phyloP scores from a whole-genome alignment of 768 basidiomycete species.

The Mycena latifolia region DNA sequence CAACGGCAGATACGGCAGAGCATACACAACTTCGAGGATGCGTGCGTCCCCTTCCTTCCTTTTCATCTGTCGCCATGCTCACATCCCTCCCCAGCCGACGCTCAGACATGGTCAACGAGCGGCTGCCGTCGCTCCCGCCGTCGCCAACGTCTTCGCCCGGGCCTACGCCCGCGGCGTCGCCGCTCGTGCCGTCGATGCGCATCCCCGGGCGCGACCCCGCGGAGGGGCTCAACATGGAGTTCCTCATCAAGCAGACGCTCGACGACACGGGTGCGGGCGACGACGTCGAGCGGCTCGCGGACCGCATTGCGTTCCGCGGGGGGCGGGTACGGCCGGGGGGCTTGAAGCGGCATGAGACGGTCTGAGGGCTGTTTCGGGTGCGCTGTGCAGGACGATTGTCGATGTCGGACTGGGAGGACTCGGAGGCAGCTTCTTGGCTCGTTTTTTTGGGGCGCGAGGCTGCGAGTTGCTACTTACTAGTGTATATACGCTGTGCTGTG shows the following conservation, averaged over 20 bases:
- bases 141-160: constrained; percentile 56
- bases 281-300: constrained; percentile 72
- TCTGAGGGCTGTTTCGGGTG: constrained; percentile 14
- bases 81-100: constrained; percentile 63
- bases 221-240: constrained; percentile 71
- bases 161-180: constrained; percentile 16
- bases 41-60: constrained; percentile 58
- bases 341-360: constrained; percentile 31
- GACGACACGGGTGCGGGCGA: constrained; percentile 62
- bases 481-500: constrained; percentile 6
- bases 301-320: constrained; percentile 63
- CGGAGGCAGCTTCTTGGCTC: no score
- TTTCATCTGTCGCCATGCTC: neutral
- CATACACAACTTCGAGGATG: constrained; percentile 82
- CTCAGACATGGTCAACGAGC: constrained; percentile 81
- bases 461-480: neutral
- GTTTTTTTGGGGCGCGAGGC: neutral
- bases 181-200: constrained; percentile 70
- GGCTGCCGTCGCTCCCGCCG: constrained; percentile 69
- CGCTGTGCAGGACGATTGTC: no score
- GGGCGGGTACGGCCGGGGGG: constrained; percentile 23
- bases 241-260: constrained; percentile 70
- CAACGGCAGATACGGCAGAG: constrained; percentile 70
- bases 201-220: constrained; percentile 53
- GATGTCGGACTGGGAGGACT: no score